A percentile compares a stretch with the other conserved stretches of the same genome.
Evolutionary conservation across 176 grass and related monocot species (phyloP).

Genomic region (Eleusine coracana): DNA sequence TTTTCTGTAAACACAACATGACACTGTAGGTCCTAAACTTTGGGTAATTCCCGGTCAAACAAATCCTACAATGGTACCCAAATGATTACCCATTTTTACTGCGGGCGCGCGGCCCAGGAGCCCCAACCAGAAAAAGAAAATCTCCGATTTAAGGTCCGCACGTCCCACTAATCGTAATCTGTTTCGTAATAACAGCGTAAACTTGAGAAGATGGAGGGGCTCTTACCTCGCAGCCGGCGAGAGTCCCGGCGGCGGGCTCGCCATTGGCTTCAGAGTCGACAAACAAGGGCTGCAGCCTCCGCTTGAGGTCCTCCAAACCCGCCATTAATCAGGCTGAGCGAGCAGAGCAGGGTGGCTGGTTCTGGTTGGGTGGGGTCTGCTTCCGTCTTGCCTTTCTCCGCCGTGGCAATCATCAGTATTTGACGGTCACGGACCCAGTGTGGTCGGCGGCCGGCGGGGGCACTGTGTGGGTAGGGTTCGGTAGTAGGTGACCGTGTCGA

Average conservation of each 20-base stretch:
- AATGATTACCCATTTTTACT: not conserved
- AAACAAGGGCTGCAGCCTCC: constrained; percentile 78
- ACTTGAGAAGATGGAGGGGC: constrained; percentile 21
- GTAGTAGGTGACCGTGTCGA: not conserved
- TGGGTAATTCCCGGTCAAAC: not conserved
- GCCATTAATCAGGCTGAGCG: constrained; percentile 47
- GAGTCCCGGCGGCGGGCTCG: not conserved
- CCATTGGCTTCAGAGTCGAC: constrained; percentile 45
- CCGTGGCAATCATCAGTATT: not conserved
- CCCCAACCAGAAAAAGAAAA: not conserved
- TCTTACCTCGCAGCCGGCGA: constrained; percentile 7
- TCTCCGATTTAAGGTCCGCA: not conserved
- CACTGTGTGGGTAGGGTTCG: too few species aligned
- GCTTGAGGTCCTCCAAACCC: constrained; percentile 85
- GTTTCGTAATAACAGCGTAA: not conserved
- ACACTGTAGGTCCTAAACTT: not conserved
- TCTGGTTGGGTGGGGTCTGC: too few species aligned
- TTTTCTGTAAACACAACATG: not conserved
- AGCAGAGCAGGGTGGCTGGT: not conserved
- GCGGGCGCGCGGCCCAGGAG: not conserved
- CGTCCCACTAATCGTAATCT: not conserved
- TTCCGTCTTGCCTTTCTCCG: not conserved
- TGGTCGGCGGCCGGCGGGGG: not conserved
- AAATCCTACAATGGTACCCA: not conserved
- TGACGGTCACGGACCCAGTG: not conserved